Percentiles rank a stretch among this genome's conserved stretches.
phyloP scores from a whole-genome alignment of 1,284 basidiomycete genomes.

The Rugosomyces carneus region DNA sequence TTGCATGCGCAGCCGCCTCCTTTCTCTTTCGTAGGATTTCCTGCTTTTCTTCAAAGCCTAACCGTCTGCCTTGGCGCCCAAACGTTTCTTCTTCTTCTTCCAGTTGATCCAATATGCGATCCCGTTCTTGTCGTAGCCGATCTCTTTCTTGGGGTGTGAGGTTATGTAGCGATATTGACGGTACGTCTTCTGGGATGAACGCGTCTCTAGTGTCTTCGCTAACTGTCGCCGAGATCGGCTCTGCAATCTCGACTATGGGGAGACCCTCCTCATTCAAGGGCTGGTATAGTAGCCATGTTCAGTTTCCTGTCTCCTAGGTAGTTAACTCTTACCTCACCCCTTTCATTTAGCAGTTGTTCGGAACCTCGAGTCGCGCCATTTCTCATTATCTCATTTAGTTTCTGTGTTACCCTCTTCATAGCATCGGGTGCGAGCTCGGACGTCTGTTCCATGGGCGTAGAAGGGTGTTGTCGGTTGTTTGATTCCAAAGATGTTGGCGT shows the following conservation, averaged over 20 bases:
- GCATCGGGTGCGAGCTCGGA: constrained; percentile 41
- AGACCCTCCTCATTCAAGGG: constrained; percentile 70
- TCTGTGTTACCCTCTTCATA: constrained; percentile 49
- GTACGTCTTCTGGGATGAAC: constrained; percentile 33
- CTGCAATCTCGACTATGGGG: constrained; percentile 73
- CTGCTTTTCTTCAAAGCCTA: constrained; percentile 35
- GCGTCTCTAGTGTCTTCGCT: constrained; percentile 15
- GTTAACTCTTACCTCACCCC: constrained; percentile 51
- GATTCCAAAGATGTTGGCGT: too few relatives aligned
- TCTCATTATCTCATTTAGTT: constrained; percentile 55
- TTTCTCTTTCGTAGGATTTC: constrained; percentile 45
- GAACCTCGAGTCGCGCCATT: constrained; percentile 31
- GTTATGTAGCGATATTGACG: constrained; percentile 42
- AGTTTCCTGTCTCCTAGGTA: constrained; percentile 14
- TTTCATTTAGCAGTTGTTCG: constrained; percentile 38
- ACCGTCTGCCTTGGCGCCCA: constrained; percentile 35
- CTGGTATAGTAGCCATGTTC: constrained; percentile 30
- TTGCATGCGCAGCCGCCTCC: constrained; percentile 45
- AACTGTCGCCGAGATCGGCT: constrained; percentile 34
- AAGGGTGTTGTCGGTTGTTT: too few relatives aligned
- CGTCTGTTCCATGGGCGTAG: too few relatives aligned
- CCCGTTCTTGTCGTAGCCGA: constrained; percentile 46
- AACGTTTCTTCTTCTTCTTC: constrained; percentile 64
- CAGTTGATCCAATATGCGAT: constrained; percentile 58
- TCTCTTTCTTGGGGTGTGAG: constrained; percentile 44